Percentiles rank a stretch among this genome's conserved stretches.
Evolutionary conservation across 768 basidiomycete genomes (phyloP).

Genomic region (Panaeolus papilionaceus): DNA sequence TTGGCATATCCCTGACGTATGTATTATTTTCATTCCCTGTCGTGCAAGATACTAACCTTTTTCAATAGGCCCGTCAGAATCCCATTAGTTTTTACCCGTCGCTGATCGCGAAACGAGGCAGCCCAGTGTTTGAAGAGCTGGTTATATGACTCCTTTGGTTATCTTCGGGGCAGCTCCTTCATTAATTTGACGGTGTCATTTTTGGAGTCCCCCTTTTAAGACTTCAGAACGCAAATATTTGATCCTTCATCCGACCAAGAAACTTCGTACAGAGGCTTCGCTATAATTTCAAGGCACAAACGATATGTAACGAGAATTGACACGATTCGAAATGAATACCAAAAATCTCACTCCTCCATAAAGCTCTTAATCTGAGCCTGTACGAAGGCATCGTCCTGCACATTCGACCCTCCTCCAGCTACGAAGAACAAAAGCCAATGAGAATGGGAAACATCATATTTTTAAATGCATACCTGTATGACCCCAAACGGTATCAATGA

Average conservation of each 20-base stretch:
- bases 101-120: not conserved
- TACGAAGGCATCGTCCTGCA: conserved; percentile 46
- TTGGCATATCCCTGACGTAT: not conserved
- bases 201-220: too few species aligned
- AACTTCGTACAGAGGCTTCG: too few species aligned
- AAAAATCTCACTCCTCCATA: conserved; percentile 38
- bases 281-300: too few species aligned
- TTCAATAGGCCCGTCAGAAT: not conserved
- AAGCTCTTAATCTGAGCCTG: conserved; percentile 48
- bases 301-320: too few species aligned
- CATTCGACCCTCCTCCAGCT: conserved; percentile 53
- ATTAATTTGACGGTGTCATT: too few species aligned
- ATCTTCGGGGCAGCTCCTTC: too few species aligned
- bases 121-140: too few species aligned
- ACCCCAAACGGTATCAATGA: conserved; percentile 64
- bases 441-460: conserved; percentile 21
- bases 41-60: not conserved
- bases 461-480: conserved; percentile 50
- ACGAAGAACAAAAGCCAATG: not conserved
- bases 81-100: not conserved
- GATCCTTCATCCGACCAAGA: too few species aligned
- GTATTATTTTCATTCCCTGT: not conserved
- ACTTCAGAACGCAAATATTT: too few species aligned
- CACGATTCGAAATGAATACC: too few species aligned
- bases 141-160: too few species aligned